Evolutionary conservation across 2,329 filamentous ascomycete genomes (phyloP).

Genomic region (Dothistroma pini): DNA sequence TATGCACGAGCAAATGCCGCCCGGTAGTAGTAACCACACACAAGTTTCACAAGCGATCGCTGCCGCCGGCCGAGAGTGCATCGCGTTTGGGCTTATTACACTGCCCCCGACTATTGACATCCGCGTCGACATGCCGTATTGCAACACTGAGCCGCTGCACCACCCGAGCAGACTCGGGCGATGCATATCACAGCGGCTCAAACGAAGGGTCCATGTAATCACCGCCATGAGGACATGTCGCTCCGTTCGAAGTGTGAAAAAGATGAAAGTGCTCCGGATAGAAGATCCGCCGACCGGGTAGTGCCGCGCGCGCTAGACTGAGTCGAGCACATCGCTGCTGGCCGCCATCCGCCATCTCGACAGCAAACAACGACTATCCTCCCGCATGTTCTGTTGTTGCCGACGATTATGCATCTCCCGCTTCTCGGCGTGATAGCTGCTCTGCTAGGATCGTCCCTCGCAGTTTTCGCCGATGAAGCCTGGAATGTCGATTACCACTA

Average conservation of each 20-base stretch:
- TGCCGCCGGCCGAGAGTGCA: not conserved
- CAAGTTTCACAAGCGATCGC: not conserved
- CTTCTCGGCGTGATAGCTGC: conserved; percentile 34
- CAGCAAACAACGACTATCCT: not conserved
- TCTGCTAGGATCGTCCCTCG: conserved; percentile 53
- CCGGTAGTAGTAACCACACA: not conserved
- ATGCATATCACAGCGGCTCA: no score
- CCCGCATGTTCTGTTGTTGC: not conserved
- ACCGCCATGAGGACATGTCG: no score
- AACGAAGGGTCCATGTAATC: no score
- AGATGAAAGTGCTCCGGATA: not conserved
- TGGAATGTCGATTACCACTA: conserved; percentile 91
- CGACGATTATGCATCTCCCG: conserved; percentile 23
- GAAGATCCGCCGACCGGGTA: not conserved
- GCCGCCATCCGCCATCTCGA: no score
- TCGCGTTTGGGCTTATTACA: not conserved
- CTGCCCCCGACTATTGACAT: not conserved
- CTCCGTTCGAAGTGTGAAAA: not conserved
- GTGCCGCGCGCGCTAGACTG: not conserved
- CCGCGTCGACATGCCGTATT: not conserved
- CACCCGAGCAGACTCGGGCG: no score
- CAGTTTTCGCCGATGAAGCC: conserved; percentile 87
- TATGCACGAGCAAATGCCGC: not conserved
- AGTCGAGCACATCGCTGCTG: not conserved
- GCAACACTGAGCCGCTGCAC: not conserved